Conservation (phyloP, 139 green algal genomes). For the Coelastrella sp. region DNA sequence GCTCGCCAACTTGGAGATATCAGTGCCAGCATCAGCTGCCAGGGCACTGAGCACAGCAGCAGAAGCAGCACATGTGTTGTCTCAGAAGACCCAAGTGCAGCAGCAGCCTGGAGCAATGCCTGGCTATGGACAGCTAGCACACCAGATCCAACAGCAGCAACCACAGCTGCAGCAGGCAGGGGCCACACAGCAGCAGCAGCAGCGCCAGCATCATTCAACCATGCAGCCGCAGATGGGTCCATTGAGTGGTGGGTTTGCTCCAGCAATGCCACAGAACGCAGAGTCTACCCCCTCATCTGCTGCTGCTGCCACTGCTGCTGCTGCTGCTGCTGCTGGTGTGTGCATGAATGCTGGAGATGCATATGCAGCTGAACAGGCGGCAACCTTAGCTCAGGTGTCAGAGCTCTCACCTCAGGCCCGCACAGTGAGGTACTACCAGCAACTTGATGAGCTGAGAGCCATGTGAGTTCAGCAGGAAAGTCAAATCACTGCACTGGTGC, state of each 20-base stretch:
- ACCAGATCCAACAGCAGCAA: background rate
- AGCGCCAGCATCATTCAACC: too few species aligned
- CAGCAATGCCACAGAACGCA: background rate
- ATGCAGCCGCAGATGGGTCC: constrained; percentile 29
- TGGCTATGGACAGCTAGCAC: background rate
- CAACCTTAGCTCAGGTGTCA: background rate
- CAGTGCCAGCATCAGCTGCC: background rate
- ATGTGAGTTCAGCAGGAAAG: background rate
- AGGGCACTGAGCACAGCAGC: background rate
- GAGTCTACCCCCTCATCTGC: background rate
- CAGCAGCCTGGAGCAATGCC: background rate
- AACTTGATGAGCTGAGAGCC: constrained; percentile 28
- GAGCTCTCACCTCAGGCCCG: background rate
- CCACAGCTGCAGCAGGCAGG: background rate
- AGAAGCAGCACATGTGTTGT: constrained; percentile 6
- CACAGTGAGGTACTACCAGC: constrained; percentile 21
- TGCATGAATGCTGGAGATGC: background rate
- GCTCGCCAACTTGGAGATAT: background rate
- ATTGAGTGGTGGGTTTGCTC: constrained; percentile 3
- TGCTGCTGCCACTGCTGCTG: constrained; percentile 8
- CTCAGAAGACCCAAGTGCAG: background rate
- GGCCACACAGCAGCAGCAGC: background rate
- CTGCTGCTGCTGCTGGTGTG: background rate
- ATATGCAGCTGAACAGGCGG: background rate
- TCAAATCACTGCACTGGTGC: too few species aligned